Percentiles rank a stretch among this genome's conserved stretches.
Evolutionary conservation across 2,329 filamentous ascomycete genomes (phyloP).

Genomic region (Septoria linicola): DNA sequence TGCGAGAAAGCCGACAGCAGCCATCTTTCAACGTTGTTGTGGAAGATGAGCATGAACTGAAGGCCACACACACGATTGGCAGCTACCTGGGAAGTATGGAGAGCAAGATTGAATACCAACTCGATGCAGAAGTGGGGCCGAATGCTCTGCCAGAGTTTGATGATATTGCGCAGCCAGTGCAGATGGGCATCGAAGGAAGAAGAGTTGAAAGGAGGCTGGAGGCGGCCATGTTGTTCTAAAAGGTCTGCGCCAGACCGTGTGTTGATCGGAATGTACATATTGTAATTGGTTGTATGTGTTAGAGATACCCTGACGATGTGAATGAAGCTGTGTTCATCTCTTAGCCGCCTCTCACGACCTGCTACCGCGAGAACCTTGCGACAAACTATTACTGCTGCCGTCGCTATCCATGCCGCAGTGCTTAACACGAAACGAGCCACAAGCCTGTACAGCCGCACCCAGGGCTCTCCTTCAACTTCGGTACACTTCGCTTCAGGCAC

Average conservation of each 20-base stretch:
- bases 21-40: slow-evolving; percentile 62
- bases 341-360: no score
- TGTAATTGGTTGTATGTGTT: neutral
- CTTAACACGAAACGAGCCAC: no score
- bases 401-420: no score
- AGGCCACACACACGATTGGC: slow-evolving; percentile 57
- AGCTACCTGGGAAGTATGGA: slow-evolving; percentile 62
- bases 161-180: slow-evolving; percentile 20
- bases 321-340: neutral
- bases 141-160: slow-evolving; percentile 27
- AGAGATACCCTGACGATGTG: neutral
- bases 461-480: no score
- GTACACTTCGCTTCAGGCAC: no score
- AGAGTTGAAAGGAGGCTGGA: slow-evolving; percentile 9
- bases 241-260: neutral
- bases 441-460: no score
- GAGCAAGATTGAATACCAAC: slow-evolving; percentile 60
- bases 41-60: slow-evolving; percentile 46
- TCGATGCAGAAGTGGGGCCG: slow-evolving; percentile 53
- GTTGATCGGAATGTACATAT: neutral
- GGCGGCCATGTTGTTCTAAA: slow-evolving; percentile 6
- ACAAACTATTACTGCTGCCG: no score
- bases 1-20: slow-evolving; percentile 57
- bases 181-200: slow-evolving; percentile 10
- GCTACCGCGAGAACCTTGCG: no score